A percentile compares a stretch with the other conserved stretches of the same genome.
phyloP scores from a whole-genome alignment of 75 land plant species.

The Chamaecyparis obtusa region DNA sequence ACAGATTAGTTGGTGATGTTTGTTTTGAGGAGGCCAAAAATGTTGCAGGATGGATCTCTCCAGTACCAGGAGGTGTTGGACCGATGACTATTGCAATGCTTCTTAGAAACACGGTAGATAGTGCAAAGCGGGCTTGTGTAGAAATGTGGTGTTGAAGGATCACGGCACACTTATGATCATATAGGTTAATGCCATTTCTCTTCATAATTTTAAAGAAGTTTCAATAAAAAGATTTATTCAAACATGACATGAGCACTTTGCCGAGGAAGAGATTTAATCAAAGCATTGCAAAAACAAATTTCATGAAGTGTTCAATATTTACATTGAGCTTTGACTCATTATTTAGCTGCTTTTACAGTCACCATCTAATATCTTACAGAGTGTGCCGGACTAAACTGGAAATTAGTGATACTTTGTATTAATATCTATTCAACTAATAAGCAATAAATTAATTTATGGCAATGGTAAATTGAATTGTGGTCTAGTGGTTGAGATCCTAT shows the following conservation, averaged over 20 bases:
- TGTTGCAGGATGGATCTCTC: slow-evolving; percentile 79
- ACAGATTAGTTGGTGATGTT: slow-evolving; percentile 80
- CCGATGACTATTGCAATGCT: slow-evolving; percentile 94
- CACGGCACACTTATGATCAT: not conserved
- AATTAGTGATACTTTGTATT: not conserved
- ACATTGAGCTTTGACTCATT: not conserved
- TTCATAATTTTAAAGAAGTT: not conserved
- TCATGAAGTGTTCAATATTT: not conserved
- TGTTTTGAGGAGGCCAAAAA: slow-evolving; percentile 69
- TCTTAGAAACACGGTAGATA: slow-evolving; percentile 67
- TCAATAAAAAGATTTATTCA: not conserved
- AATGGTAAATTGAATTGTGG: not conserved
- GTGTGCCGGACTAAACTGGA: not conserved
- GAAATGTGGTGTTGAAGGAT: not conserved
- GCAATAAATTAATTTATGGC: not conserved
- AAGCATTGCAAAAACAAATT: not conserved
- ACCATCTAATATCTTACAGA: not conserved
- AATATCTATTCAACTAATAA: not conserved
- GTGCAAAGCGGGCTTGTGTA: slow-evolving; percentile 47
- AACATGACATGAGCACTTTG: not conserved
- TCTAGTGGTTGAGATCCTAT: not conserved
- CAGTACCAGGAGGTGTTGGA: slow-evolving; percentile 91
- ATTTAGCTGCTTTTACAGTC: not conserved
- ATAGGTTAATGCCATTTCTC: not conserved
- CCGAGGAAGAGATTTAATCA: not conserved